Evolutionary conservation across 345 rosid species (phyloP), one percentile per base, ranked within the genome.

Genomic region (Reutealis trisperma): DNA sequence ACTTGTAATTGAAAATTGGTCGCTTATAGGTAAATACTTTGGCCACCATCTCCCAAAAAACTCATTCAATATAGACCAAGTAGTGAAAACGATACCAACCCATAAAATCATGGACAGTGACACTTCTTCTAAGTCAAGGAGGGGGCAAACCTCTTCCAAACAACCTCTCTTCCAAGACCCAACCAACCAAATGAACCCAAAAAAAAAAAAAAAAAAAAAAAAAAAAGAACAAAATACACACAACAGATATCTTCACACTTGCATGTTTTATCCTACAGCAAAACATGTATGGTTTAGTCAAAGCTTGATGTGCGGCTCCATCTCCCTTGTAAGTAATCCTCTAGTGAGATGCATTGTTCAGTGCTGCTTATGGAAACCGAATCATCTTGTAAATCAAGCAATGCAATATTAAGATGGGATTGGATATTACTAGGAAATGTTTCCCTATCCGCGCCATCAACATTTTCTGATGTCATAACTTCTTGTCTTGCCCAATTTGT

Each of bases 301-400:
- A 93, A 92, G 88, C 96, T 92, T 32, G 92, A 79, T 6, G 93
- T 85, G 37, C 94, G 92, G 80, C 96, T 93, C 91, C 92, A 89
- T 81, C 97, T 82, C 71, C 95, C 90, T 78, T 82, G 85, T 70
- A 91, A 84, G 87, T 96, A 96, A 71, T 91, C 94, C 79, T 91
- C 97, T 52, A 90, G 76, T 49, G 90, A 84, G 67, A 91, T 45
- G 63, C 86, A 82, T 66, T 84, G 90, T 76, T 88, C 94, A 5
- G 77, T 72, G 82, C 93, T 88, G 77, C 93, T 90, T 44, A 72
- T 70, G 2, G 97, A 91, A 72, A 84, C 70, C 37, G 89, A 86
- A 78, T 93, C 95, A 58, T 90, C 97, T 41, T 90, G 97, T 83
- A 92, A 60, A 79, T 91, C 98, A 59, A 90, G 87, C 54, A 96